These are phyloP conservation scores for Spizellomyces punctatus DNA, from an alignment of 192 early-diverging fungal species.

Conservation along the genomic window DNA sequence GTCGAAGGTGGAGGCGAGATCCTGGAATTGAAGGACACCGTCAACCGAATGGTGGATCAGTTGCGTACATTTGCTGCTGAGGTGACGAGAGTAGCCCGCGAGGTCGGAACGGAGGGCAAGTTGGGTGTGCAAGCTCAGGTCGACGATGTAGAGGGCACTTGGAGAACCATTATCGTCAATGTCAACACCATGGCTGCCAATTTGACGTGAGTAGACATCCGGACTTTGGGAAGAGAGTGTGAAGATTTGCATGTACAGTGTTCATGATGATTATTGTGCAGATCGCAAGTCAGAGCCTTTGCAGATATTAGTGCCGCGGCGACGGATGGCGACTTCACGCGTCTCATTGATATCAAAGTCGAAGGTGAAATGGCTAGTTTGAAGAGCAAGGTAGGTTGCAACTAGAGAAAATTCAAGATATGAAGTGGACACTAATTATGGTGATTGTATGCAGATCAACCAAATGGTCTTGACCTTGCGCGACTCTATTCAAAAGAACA, in stretches of 20 bases:
- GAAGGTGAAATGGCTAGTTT: constrained; percentile 76
- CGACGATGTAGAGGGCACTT: constrained; percentile 43
- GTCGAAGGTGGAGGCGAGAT: constrained; percentile 65
- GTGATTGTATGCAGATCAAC: constrained; percentile 56
- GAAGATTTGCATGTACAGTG: too few relatives aligned
- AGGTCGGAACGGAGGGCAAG: constrained; percentile 60
- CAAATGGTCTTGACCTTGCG: constrained; percentile 80
- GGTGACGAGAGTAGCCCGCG: constrained; percentile 54
- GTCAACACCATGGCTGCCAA: constrained; percentile 71
- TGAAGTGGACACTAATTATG: constrained; percentile 33
- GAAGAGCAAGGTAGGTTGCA: constrained; percentile 1
- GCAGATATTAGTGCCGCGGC: constrained; percentile 75
- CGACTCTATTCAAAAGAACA: constrained; percentile 77
- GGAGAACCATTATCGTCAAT: constrained; percentile 62
- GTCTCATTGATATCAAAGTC: constrained; percentile 76
- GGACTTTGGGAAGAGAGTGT: too few relatives aligned
- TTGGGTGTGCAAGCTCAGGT: constrained; percentile 69
- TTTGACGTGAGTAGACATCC: constrained; percentile 1
- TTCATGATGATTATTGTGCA: too few relatives aligned
- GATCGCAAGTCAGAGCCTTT: constrained; percentile 77
- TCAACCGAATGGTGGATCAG: constrained; percentile 66
- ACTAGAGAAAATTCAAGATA: constrained; percentile 21
- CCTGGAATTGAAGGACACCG: constrained; percentile 60
- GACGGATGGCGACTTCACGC: constrained; percentile 70
- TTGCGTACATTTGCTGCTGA: constrained; percentile 63